Conservation (phyloP, 2,329 filamentous ascomycete species). For the Fusarium newnesense region DNA sequence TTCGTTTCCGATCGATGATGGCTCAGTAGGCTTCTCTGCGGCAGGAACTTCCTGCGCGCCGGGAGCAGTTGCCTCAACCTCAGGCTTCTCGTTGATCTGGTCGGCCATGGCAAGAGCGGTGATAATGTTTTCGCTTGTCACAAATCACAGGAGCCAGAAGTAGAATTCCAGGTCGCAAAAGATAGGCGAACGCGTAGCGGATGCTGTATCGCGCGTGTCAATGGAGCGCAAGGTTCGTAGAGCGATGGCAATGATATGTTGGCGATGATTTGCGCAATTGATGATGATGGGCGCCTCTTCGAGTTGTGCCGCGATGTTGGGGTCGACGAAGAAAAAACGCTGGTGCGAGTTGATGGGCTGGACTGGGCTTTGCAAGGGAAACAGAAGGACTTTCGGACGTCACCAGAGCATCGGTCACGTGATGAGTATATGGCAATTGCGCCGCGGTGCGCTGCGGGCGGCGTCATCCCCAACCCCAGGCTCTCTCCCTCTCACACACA, state of each 20-base stretch:
- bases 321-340: constrained; percentile 50
- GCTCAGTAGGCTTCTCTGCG: constrained; percentile 38
- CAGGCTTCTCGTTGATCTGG: constrained; percentile 50
- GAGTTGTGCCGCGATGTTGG: constrained; percentile 49
- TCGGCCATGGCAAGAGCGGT: constrained; percentile 52
- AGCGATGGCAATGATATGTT: constrained; percentile 45
- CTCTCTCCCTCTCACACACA: constrained; percentile 26
- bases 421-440: constrained; percentile 38
- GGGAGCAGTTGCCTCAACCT: constrained; percentile 47
- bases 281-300: constrained; percentile 45
- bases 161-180: constrained; percentile 31
- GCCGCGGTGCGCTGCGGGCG: constrained; percentile 4
- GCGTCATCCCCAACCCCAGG: constrained; percentile 41
- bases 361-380: constrained; percentile 34
- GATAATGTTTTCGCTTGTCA: constrained; percentile 37
- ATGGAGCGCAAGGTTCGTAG: constrained; percentile 45
- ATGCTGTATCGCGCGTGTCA: constrained; percentile 45
- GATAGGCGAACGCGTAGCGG: constrained; percentile 45
- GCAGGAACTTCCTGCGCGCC: constrained; percentile 46
- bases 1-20: constrained; percentile 36
- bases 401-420: constrained; percentile 49
- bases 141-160: constrained; percentile 30
- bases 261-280: constrained; percentile 49
- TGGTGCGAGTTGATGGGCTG: constrained; percentile 46
- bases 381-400: constrained; percentile 49